Conservation (phyloP, 352 stramenopile species). For the Phytopythium chamaehyphon region DNA sequence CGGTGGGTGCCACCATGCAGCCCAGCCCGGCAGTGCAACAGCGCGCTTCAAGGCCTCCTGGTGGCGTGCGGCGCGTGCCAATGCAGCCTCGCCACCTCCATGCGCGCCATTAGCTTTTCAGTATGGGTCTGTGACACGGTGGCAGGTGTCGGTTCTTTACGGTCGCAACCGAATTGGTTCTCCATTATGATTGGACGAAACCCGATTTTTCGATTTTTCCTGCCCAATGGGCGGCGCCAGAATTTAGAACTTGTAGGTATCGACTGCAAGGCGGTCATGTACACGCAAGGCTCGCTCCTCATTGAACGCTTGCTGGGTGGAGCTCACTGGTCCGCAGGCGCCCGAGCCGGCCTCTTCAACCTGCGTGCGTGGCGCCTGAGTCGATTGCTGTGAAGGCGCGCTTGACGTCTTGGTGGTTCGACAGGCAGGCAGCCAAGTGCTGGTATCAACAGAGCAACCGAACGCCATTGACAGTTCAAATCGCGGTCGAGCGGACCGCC, state of each 20-base stretch:
- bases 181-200: conserved; percentile 4
- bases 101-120: background rate
- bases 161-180: background rate
- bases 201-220: background rate
- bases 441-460: too few relatives aligned
- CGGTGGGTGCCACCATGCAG: too few relatives aligned
- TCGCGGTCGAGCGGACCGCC: conserved; percentile 10
- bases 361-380: too few relatives aligned
- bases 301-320: too few relatives aligned
- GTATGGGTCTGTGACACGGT: conserved; percentile 9
- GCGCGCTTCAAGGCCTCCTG: conserved; percentile 2
- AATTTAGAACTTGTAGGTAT: conserved; percentile 2
- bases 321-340: too few relatives aligned
- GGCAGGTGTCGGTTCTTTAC: conserved; percentile 3
- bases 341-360: too few relatives aligned
- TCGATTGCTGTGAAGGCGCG: too few relatives aligned
- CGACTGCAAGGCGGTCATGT: too few relatives aligned
- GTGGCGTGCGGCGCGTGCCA: background rate
- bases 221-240: background rate
- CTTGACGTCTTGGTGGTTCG: background rate
- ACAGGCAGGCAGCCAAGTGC: too few relatives aligned
- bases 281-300: too few relatives aligned
- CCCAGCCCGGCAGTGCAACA: background rate
- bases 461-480: conserved; percentile 10
- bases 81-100: background rate